Percentiles rank a stretch among this genome's conserved stretches.
Evolutionary conservation across 495 filamentous ascomycete genomes (phyloP).

Genomic region (Cercophora newfieldiana): DNA sequence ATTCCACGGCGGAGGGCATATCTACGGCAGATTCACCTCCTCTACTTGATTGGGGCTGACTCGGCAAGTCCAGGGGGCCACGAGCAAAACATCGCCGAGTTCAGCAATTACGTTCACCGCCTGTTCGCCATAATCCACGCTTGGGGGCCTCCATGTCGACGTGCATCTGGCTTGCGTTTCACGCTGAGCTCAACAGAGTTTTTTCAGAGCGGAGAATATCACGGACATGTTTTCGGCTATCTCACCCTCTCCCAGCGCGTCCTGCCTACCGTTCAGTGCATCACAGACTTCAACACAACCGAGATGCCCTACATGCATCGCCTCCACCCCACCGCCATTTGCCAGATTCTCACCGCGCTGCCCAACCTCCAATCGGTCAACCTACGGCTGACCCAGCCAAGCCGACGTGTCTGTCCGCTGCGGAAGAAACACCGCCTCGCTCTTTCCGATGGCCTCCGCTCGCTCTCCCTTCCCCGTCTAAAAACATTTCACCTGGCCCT

Average conservation of each 20-base stretch:
- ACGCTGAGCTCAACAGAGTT: slow-evolving; percentile 4
- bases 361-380: slow-evolving; percentile 3
- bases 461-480: slow-evolving; percentile 3
- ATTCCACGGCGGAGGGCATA: background rate
- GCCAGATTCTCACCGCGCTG: slow-evolving; percentile 6
- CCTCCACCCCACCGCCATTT: slow-evolving; percentile 3
- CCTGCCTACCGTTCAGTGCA: slow-evolving; percentile 2
- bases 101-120: background rate
- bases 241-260: background rate
- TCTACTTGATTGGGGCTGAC: background rate
- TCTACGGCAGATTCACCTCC: background rate
- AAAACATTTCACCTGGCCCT: background rate
- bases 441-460: background rate
- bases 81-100: background rate
- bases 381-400: background rate
- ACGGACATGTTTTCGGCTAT: slow-evolving; percentile 1
- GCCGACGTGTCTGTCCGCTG: background rate
- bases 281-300: background rate
- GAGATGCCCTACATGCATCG: background rate
- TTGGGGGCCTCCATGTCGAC: slow-evolving; percentile 1
- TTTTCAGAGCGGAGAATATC: background rate
- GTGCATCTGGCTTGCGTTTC: background rate
- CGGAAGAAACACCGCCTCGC: slow-evolving; percentile 12
- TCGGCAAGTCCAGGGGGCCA: background rate
- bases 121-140: slow-evolving; percentile 6